phyloP scores from a whole-genome alignment of 2,329 filamentous ascomycete genomes.

The Sclerotinia glacialis region DNA sequence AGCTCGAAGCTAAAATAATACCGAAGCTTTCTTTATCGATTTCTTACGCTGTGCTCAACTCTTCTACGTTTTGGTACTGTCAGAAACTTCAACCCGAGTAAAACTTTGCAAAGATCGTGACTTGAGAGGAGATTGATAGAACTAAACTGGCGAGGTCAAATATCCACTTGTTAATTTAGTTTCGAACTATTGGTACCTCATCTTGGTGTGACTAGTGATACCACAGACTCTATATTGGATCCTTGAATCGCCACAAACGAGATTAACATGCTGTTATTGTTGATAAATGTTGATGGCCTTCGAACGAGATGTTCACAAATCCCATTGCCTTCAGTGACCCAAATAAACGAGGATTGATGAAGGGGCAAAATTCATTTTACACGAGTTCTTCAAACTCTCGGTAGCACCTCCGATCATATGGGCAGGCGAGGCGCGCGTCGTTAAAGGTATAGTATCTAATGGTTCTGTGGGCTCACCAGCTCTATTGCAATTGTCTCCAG shows the following conservation, averaged over 20 bases:
- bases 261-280: neutral
- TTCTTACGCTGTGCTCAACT: neutral
- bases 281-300: neutral
- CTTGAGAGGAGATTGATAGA: neutral
- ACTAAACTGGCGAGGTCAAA: neutral
- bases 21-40: neutral
- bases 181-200: constrained; percentile 15
- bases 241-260: neutral
- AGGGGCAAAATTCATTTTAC: neutral
- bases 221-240: neutral
- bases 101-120: too few species aligned
- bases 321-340: neutral
- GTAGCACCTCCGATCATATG: neutral
- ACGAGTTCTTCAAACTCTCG: constrained; percentile 3
- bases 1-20: neutral
- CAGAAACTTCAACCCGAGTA: too few species aligned
- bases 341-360: constrained; percentile 18
- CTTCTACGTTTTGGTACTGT: too few species aligned
- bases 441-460: neutral
- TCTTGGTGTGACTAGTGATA: constrained; percentile 21
- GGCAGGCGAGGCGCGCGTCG: neutral
- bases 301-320: neutral
- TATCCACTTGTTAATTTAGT: neutral
- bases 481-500: neutral
- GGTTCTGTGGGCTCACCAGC: neutral